Evolutionary conservation across 73 alveolate genomes (phyloP), one percentile per base, ranked within the genome.

Genomic region (Breviolum minutum): DNA sequence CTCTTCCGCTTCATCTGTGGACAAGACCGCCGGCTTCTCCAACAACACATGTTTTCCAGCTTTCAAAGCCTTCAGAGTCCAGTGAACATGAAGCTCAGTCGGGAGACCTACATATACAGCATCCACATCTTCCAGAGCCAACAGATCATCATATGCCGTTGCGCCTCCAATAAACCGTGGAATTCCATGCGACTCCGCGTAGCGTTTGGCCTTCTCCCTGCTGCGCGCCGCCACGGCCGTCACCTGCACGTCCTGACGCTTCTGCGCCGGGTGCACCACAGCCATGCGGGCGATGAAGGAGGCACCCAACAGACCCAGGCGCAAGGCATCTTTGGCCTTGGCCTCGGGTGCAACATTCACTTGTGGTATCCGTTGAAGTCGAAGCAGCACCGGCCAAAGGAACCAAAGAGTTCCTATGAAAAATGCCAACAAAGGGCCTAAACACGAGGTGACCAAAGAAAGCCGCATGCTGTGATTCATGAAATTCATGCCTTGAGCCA

Each of bases 21-120:
- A 29, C 24, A 94, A 60, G 16, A 76, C 93, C 6, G 99, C 93
- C 12, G 99, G 99, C 82, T 91, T 91, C 80, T 91, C 99, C 99
- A 94, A 24, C 10, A 94, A 70, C 20, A 94, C 99, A 54, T 94
- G 93, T 24, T 79, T 94, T 26, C 99, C 99, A 1, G 91, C 94
- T 3, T 40, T 54, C 92, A 94, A 29, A 30, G 99, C 99, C 20
- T 81, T 93, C n/a, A 94, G 30, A 30, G 99, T 29, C 99, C 99
- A 94, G 12, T 94, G 63, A 2, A 63, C 29, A 60, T 94, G 99
- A 20, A 77, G 70, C 27, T 60, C 30, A 8, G 99, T 94, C 11
- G 99, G 99, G 68, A 94, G 85, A 22, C 99, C 84, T 30, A 94
- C 24, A 32, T 94, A 94, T 9, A 94, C 93, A n/a, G 92, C 98